Conservation (phyloP, 2,329 filamentous ascomycete genomes). For the Diaporthe sp. region DNA sequence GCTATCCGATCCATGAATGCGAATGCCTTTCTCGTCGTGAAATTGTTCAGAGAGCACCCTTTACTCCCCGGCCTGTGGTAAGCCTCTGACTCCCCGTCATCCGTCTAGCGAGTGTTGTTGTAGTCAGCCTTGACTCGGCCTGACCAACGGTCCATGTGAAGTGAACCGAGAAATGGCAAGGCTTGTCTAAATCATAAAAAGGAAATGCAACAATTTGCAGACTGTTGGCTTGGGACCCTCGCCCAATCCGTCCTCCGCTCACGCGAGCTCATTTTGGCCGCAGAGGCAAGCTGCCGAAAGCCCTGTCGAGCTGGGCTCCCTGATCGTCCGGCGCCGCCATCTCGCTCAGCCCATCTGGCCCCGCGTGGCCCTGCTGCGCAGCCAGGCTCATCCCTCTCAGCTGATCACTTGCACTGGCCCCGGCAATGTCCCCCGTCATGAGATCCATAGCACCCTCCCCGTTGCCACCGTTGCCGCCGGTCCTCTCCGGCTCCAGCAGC, state of each 20-base stretch:
- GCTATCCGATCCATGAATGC: not conserved
- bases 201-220: not conserved
- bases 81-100: not conserved
- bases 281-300: constrained; percentile 64
- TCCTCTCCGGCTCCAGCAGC: constrained; percentile 76
- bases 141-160: not conserved
- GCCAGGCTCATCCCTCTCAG: constrained; percentile 64
- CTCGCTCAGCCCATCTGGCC: constrained; percentile 47
- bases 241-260: not conserved
- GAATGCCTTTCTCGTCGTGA: not conserved
- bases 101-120: not conserved
- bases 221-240: not conserved
- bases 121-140: not conserved
- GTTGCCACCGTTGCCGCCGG: constrained; percentile 48
- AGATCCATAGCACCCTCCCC: constrained; percentile 52
- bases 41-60: not conserved
- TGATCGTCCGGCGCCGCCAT: constrained; percentile 59
- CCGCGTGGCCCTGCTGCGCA: constrained; percentile 30
- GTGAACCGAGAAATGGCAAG: not conserved
- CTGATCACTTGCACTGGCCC: constrained; percentile 64
- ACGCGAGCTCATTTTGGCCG: constrained; percentile 45
- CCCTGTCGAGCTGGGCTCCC: constrained; percentile 70
- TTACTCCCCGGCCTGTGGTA: not conserved
- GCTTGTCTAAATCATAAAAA: not conserved
- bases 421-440: constrained; percentile 48